Conservation (phyloP, 495 filamentous ascomycete genomes). For the Hypoxylon fuscum region DNA sequence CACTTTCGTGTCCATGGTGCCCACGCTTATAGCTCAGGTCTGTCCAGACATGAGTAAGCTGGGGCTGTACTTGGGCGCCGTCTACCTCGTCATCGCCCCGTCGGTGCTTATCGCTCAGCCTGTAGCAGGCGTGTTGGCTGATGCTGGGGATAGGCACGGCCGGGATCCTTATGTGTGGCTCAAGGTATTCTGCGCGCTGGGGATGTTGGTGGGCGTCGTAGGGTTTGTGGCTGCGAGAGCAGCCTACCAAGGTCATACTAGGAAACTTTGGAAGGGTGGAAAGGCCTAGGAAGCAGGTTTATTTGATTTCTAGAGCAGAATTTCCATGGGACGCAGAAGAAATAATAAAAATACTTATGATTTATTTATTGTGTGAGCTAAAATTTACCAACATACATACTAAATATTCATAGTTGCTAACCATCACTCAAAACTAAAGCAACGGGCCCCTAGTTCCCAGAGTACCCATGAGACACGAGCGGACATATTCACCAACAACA, state of each 20-base stretch:
- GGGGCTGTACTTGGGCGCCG: slow-evolving; percentile 32
- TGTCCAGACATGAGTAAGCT: slow-evolving; percentile 34
- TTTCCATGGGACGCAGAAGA: no score
- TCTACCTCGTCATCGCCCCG: slow-evolving; percentile 22
- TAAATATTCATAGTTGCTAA: no score
- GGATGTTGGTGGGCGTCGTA: slow-evolving; percentile 3
- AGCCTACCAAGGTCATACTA: background rate
- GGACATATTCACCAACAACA: slow-evolving; percentile 6
- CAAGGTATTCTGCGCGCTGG: slow-evolving; percentile 14
- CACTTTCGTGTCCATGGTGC: slow-evolving; percentile 37
- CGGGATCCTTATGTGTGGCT: slow-evolving; percentile 17
- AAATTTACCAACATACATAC: no score
- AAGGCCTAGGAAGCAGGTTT: background rate
- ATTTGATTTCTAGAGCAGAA: background rate
- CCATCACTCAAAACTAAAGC: background rate
- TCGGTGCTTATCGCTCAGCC: slow-evolving; percentile 20
- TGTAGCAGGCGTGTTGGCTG: slow-evolving; percentile 14
- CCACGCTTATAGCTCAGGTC: slow-evolving; percentile 35
- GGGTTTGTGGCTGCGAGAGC: slow-evolving; percentile 4
- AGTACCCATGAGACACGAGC: slow-evolving; percentile 11
- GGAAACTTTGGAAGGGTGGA: background rate
- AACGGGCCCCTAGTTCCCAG: slow-evolving; percentile 8
- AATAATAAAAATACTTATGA: background rate
- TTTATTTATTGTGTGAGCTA: background rate
- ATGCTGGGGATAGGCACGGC: background rate